Percentiles rank a stretch among this genome's conserved stretches.
Conservation (phyloP, 768 basidiomycete species). For the Lactarius akahatsu region DNA sequence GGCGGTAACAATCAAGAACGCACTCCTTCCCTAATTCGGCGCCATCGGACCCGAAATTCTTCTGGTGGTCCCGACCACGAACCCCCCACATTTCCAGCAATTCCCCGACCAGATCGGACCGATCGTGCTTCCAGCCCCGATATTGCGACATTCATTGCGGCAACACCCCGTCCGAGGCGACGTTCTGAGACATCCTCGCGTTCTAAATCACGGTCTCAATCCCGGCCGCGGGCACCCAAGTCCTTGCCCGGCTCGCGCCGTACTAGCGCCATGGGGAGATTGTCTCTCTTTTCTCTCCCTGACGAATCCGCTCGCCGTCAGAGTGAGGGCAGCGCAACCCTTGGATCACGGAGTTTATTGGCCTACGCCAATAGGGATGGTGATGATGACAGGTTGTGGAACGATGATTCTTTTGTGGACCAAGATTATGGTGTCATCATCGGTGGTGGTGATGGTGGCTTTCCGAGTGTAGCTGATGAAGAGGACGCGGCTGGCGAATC, state of each 20-base stretch:
- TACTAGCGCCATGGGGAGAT: constrained; percentile 26
- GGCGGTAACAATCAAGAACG: constrained; percentile 1
- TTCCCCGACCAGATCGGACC: neutral
- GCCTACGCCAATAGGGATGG: constrained; percentile 22
- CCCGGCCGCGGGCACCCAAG: constrained; percentile 22
- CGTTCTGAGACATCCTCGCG: constrained; percentile 30
- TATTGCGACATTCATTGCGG: constrained; percentile 35
- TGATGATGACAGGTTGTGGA: constrained; percentile 29
- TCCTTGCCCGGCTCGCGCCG: constrained; percentile 27
- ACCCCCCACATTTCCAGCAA: constrained; percentile 9
- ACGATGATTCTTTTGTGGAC: constrained; percentile 33
- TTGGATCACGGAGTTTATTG: constrained; percentile 27
- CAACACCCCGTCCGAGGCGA: constrained; percentile 37
- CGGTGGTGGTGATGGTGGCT: constrained; percentile 30
- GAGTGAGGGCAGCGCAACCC: constrained; percentile 28
- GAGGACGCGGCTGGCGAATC: constrained; percentile 38
- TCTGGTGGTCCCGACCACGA: neutral
- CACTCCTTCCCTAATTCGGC: constrained; percentile 8
- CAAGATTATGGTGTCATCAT: constrained; percentile 35
- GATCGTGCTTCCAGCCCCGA: constrained; percentile 36
- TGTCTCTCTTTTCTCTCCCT: constrained; percentile 20
- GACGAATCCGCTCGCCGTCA: constrained; percentile 25
- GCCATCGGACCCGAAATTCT: constrained; percentile 6
- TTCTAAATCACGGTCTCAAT: constrained; percentile 32
- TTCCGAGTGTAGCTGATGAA: constrained; percentile 30